Percentiles rank a stretch among this genome's conserved stretches.
Conservation (phyloP, 139 green algal species). For the Tetradesmus lagerheimii region DNA sequence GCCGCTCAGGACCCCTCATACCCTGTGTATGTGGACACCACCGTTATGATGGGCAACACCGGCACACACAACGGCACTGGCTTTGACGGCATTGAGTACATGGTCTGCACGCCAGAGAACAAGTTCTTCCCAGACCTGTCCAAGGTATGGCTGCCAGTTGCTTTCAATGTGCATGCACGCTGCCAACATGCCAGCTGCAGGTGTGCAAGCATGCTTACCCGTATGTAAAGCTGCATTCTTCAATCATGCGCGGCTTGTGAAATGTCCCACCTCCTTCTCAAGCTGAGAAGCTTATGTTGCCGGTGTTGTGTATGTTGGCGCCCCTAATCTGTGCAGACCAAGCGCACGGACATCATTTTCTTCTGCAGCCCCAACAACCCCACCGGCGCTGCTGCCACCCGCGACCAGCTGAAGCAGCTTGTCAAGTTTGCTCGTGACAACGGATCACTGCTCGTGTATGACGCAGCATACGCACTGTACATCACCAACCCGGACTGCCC, state of each 20-base stretch:
- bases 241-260: too few species aligned
- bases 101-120: slow-evolving; percentile 92
- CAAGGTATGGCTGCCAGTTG: slow-evolving; percentile 3
- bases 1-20: slow-evolving; percentile 97
- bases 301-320: too few species aligned
- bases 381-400: slow-evolving; percentile 92
- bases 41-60: slow-evolving; percentile 98
- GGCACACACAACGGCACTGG: slow-evolving; percentile 82
- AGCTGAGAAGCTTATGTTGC: too few species aligned
- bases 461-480: slow-evolving; percentile 98
- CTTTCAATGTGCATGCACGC: too few species aligned
- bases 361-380: slow-evolving; percentile 99
- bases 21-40: slow-evolving; percentile 98
- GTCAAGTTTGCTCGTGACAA: slow-evolving; percentile 90
- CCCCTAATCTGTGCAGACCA: slow-evolving; percentile 54
- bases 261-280: too few species aligned
- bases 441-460: slow-evolving; percentile 96
- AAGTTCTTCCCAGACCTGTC: slow-evolving; percentile 96
- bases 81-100: slow-evolving; percentile 96
- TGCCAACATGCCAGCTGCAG: too few species aligned
- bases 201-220: too few species aligned
- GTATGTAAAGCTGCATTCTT: too few species aligned
- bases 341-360: slow-evolving; percentile 98
- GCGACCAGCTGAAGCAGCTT: slow-evolving; percentile 92
- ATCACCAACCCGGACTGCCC: slow-evolving; percentile 95